Evolutionary conservation across 208 protist genomes (phyloP), one percentile per base, ranked within the genome.

Genomic region (Leishmania aethiopica): DNA sequence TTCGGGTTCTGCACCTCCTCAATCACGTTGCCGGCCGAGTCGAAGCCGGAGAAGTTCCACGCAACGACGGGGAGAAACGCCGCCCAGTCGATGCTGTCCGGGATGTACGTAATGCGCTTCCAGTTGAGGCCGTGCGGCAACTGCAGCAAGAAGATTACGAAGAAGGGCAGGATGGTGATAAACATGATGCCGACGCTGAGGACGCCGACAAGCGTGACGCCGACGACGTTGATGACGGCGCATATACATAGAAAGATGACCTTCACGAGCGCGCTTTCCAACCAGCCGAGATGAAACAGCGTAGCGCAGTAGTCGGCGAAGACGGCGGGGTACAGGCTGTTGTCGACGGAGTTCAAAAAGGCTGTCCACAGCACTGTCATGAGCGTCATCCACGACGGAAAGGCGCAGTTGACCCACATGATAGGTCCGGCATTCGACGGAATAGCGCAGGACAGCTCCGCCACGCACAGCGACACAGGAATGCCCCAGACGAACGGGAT

Each of bases 1-100:
- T 96, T 91, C 0, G 93, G 93, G 78, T 96, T 95, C 75, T 90
- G 87, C 67, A 97, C 95, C 79, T 97, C 93, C 81, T 97, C 95
- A 88, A 96, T 95, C 15, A 97, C 93, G 86, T 97, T 96, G 53
- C 95, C 95, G 28, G 93, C 95, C 22, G 90, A 94, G 79, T 97
- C 95, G 86, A 97, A 97, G 75, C 95, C 95, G 40, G 93, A 96
- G 84, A 97, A 97, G 90, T 97, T 97, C 93, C 95, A 97, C 59
- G 92, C 90, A 32, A 96, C 89, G 32, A 97, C 93, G 3, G 95
- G 95, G 37, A 97, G 86, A 80, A 97, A 97, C 25, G 95, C 84
- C 40, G 90, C 80, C 93, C 95, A 97, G 88, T 97, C 91, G 77
- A 97, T 88, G 49, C 81, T 77, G 2, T 91, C 85, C 13, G 95